Percentiles rank a stretch among this genome's conserved stretches.
Evolutionary conservation across 78 protist genomes (phyloP).

Genomic region (Dictyostelium firmibasis): DNA sequence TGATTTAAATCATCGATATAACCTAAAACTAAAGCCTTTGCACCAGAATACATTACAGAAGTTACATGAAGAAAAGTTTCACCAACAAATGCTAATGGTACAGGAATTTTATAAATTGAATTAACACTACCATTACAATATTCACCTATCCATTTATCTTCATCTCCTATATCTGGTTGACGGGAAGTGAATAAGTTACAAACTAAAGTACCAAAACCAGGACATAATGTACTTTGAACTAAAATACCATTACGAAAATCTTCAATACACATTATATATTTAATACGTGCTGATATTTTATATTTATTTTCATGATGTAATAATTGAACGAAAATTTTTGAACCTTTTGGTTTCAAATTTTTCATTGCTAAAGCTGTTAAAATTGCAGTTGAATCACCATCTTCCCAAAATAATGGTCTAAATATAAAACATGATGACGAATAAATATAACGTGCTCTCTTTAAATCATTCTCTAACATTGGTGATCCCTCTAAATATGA

Average conservation of each 20-base stretch:
- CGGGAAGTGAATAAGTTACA: conserved; percentile 65
- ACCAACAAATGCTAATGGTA: conserved; percentile 62
- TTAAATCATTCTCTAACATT: conserved; percentile 56
- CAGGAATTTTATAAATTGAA: conserved; percentile 72
- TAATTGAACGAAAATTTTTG: conserved; percentile 45
- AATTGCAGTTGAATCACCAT: conserved; percentile 51
- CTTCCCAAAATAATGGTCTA: conserved; percentile 75
- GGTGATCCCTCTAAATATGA: conserved; percentile 66
- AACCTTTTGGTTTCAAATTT: conserved; percentile 24
- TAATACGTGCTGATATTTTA: conserved; percentile 51
- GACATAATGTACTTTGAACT: conserved; percentile 61
- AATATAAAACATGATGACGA: conserved; percentile 56
- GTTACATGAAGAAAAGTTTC: conserved; percentile 60
- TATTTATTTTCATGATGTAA: conserved; percentile 60
- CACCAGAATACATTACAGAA: conserved; percentile 50
- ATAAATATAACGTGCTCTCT: conserved; percentile 32
- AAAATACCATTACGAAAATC: conserved; percentile 78
- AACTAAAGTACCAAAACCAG: conserved; percentile 74
- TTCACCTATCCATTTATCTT: conserved; percentile 73
- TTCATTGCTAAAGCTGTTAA: conserved; percentile 66
- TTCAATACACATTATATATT: conserved; percentile 73
- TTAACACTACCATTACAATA: conserved; percentile 77
- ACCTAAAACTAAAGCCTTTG: conserved; percentile 68
- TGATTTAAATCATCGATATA: conserved; percentile 33
- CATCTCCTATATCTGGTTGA: conserved; percentile 51